Conservation (phyloP, 257 asterid genomes). For the Forsythia viridissima region DNA sequence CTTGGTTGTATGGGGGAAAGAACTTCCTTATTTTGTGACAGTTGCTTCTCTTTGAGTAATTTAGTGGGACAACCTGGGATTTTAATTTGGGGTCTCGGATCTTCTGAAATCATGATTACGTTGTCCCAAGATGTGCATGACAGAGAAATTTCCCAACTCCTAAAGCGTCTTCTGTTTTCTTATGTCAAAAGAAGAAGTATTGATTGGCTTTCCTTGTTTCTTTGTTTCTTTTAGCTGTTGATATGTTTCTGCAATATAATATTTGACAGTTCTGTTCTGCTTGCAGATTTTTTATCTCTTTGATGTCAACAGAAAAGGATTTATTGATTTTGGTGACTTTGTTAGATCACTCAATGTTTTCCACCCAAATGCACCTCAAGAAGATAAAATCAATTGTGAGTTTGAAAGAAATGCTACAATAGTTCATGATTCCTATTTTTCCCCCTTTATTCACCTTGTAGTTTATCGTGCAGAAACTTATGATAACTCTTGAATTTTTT, state of each 20-base stretch:
- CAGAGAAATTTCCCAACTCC: not conserved
- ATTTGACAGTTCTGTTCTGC: constrained; percentile 11
- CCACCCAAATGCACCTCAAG: constrained; percentile 98
- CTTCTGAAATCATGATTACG: not conserved
- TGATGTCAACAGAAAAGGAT: constrained; percentile 93
- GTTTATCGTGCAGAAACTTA: not conserved
- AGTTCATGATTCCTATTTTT: not conserved
- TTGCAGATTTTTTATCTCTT: constrained; percentile 91
- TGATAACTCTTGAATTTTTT: constrained; percentile 3
- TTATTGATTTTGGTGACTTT: constrained; percentile 96
- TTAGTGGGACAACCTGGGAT: not conserved
- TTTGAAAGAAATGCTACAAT: not conserved
- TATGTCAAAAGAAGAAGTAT: not conserved
- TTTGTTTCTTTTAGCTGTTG: not conserved
- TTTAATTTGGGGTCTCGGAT: not conserved
- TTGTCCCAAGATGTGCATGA: not conserved
- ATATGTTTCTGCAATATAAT: not conserved
- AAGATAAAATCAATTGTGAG: constrained; percentile 91
- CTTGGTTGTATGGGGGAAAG: not conserved
- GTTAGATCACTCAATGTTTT: constrained; percentile 89
- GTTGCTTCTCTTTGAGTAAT: not conserved
- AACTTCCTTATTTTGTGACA: not conserved
- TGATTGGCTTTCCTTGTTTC: not conserved
- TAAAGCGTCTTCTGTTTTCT: not conserved
- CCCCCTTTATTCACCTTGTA: not conserved